Evolutionary conservation across 352 stramenopile species (phyloP), one percentile per base, ranked within the genome.

Genomic region (Phytophthora citricola): DNA sequence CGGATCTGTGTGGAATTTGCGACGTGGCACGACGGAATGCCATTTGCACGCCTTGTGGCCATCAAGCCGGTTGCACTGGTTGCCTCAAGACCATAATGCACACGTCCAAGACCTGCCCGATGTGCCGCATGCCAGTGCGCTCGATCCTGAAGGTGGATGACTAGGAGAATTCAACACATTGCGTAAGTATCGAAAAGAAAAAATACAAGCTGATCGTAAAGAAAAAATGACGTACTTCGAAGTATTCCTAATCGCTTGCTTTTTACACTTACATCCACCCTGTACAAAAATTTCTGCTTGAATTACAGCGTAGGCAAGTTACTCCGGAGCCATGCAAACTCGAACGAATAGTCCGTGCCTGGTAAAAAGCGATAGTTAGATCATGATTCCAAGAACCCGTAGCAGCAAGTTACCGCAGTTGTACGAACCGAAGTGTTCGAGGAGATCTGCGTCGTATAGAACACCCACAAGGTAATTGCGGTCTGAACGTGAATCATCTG

Each of bases 21-120:
- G 76, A 85, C 58, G 76, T 85, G 68, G 73, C 66, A 27, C 64
- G 58, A 41, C 63, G 76, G 14, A 83, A 87, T 52, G 81, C 79
- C 17, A 73, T 90, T 62, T 92, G 83, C 58, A 74, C 86, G 20
- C 83, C 83, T 0, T 92, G 83, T 54, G 83, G 83, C 45, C 83
- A 92, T 66, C 66, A 84, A 45, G 81, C 75, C 9, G 81, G 77
- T 14, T 92, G 83, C 62, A 66, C 75, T 27, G 22, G 53, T 7
- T 92, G 83, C 47, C 70, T 92, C 43, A 49, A 58, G 38, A 34
- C 64, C n/a, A 57, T 74, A 24, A 78, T 56, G 58, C 63, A 40
- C 45, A 78, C 48, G 26, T 60, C 22, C 26, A 66, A 71, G 43
- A 24, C 6, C 24, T 92, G 83, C 36, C 83, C 81, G 5, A 79